Base-by-base conservation (phyloP, 495 filamentous ascomycete genomes). In the Trichoderma gamsii region DNA sequence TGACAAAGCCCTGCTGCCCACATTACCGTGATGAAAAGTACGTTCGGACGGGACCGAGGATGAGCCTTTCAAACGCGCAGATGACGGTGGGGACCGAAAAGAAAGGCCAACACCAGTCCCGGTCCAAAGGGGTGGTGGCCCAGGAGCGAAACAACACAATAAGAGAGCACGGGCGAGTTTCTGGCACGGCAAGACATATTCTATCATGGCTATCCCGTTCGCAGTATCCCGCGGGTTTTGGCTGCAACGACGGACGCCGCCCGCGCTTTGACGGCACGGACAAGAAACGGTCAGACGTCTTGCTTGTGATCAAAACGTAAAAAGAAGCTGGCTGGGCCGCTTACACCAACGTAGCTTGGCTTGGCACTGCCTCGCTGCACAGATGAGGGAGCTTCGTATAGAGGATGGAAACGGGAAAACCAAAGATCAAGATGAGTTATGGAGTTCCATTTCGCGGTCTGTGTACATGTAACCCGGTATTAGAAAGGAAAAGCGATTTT, bases 181-280 rank as follows among this genome's bases (percentile, higher is more conserved):
- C 49, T 52, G 49, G 49, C 49, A 52, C 49, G 49, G 49, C 49
- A n/a, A 52, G 21, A n/a, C n/a, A 52, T 23, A 52, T 52, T 52
- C 49, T 52, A 16, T 52, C 49, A 52, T 52, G 49, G 49, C 49
- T 52, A 52, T 21, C 49, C 49, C 49, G 49, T 52, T 21, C 49
- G 49, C 49, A 52, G 49, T 52, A 52, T 52, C 49, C 49, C 49
- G 49, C 49, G 8, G 4, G 1, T 25, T 23, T 52, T 9, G 49
- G 7, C 18, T n/a, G 49, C 49, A n/a, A 21, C 21, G 18, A 21
- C 46, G 29, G 18, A 21, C 49, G 6, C 0, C 21, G 16, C 18
- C 16, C n/a, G n/a, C 49, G 18, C 18, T 46, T 46, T 18, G 43
- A 46, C 43, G 18, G 35, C n/a, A n/a, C n/a, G n/a, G 29, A 38